These are phyloP conservation scores for Dendrobium catenatum DNA, from an alignment of 106 monocot species.

Conservation along the genomic window DNA sequence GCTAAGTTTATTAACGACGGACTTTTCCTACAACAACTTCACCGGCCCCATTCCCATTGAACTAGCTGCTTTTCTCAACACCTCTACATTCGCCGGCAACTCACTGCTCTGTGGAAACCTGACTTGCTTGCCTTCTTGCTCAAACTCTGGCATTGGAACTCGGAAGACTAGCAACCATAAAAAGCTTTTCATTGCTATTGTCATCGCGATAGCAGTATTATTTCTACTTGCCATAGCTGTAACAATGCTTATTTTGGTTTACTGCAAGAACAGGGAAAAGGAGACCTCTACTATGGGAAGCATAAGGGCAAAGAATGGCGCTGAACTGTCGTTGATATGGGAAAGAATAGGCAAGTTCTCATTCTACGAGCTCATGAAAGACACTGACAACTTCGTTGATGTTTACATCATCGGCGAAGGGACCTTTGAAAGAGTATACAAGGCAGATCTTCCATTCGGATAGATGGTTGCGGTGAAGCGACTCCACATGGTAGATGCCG, in stretches of 20 bases:
- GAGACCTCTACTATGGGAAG: constrained; percentile 11
- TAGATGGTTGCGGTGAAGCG: constrained; percentile 60
- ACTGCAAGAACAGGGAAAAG: constrained; percentile 23
- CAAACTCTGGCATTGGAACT: not conserved
- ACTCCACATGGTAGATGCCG: constrained; percentile 48
- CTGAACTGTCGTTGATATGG: constrained; percentile 40
- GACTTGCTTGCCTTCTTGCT: constrained; percentile 35
- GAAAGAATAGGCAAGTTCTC: constrained; percentile 61
- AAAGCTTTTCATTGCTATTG: constrained; percentile 19
- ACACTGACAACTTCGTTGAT: constrained; percentile 55
- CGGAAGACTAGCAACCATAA: constrained; percentile 17
- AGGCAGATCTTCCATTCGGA: constrained; percentile 55
- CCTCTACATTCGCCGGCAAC: constrained; percentile 31
- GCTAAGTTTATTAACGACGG: constrained; percentile 48
- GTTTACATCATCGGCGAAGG: constrained; percentile 60
- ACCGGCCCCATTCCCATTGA: constrained; percentile 45
- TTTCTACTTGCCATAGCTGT: constrained; percentile 40
- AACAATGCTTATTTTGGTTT: constrained; percentile 32
- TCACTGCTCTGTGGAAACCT: constrained; percentile 56
- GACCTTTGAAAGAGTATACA: constrained; percentile 69
- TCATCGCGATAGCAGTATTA: constrained; percentile 26
- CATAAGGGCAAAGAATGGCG: constrained; percentile 22
- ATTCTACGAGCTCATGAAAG: constrained; percentile 59
- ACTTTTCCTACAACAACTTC: constrained; percentile 70
- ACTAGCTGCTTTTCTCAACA: constrained; percentile 29